Evolutionary conservation across 2,329 filamentous ascomycete species (phyloP), one percentile per base, ranked within the genome.

Genomic region (Colletotrichum endophyticum): DNA sequence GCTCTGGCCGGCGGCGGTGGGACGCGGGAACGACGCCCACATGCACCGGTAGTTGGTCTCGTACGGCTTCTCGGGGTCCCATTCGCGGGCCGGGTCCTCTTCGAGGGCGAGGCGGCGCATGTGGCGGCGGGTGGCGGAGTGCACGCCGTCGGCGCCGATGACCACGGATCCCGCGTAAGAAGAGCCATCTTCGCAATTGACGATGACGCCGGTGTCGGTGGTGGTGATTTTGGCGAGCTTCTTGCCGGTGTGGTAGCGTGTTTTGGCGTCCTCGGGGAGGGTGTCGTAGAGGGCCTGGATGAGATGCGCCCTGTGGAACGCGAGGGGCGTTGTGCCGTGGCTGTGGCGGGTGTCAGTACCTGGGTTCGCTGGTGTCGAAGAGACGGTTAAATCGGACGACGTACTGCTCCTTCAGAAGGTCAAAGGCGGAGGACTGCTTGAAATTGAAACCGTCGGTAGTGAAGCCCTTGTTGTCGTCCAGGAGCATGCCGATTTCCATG

Each of bases 111-210:
- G 77, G 4, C 61, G 28, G 28, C 85, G 82, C 80, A 87, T 84
- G 39, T 83, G 80, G 11, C 75, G 69, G 8, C 85, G 81, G 6
- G 83, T 82, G 27, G 77, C 82, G 78, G 85, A 87, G 73, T 86
- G 84, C 3, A 85, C 84, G n/a, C 87, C 87, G 72, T 88, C 87
- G 15, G 86, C 85, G 9, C 86, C 87, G 25, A 88, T 80, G 7
- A 86, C 73, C n/a, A 88, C 78, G 74, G 84, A 80, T 0, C 84
- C 86, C 0, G 77, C 27, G 75, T 84, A 83, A 2, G 78, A 62
- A 0, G 80, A 80, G 7, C 85, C 85, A 72, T 87, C 84, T 4
- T 77, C 79, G 39, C 83, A 84, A 13, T 76, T 77, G 12, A 86
- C 83, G 4, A 73, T 76, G 2, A 84, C 83, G 2, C 80, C 81